Percentiles rank a stretch among this genome's conserved stretches.
Evolutionary conservation across 2,329 filamentous ascomycete species (phyloP).

Genomic region (Aspergillus proliferans): DNA sequence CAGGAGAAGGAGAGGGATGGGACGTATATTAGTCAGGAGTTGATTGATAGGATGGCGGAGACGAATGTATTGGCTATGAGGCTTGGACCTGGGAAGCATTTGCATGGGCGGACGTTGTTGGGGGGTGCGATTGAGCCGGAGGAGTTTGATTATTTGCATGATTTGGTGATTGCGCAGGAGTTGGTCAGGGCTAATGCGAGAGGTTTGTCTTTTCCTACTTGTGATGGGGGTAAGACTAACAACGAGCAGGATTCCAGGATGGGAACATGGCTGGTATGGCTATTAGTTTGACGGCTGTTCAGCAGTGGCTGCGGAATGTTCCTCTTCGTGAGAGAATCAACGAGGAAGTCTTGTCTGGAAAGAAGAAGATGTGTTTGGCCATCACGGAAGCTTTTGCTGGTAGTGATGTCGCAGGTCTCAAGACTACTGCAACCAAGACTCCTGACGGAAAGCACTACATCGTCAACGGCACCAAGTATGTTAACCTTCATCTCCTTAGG

Average conservation of each 20-base stretch:
- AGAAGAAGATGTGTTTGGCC: slow-evolving; percentile 83
- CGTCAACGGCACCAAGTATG: slow-evolving; percentile 40
- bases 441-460: slow-evolving; percentile 67
- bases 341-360: slow-evolving; percentile 67
- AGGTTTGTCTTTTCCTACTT: slow-evolving; percentile 27
- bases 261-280: slow-evolving; percentile 84
- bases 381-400: slow-evolving; percentile 87
- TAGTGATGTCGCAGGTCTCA: slow-evolving; percentile 70
- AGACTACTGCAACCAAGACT: slow-evolving; percentile 72
- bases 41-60: slow-evolving; percentile 74
- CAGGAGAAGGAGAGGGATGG: slow-evolving; percentile 69
- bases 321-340: slow-evolving; percentile 61
- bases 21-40: slow-evolving; percentile 59
- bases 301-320: slow-evolving; percentile 68
- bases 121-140: slow-evolving; percentile 66
- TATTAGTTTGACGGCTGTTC: slow-evolving; percentile 71
- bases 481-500: neutral
- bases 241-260: slow-evolving; percentile 61
- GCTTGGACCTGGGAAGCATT: slow-evolving; percentile 73
- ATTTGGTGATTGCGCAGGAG: slow-evolving; percentile 71
- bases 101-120: slow-evolving; percentile 64
- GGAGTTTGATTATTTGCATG: slow-evolving; percentile 84
- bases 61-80: slow-evolving; percentile 73
- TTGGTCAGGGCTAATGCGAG: slow-evolving; percentile 62
- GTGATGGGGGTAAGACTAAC: neutral